phyloP scores from a whole-genome alignment of 352 stramenopile genomes.

The Globisporangium splendens region DNA sequence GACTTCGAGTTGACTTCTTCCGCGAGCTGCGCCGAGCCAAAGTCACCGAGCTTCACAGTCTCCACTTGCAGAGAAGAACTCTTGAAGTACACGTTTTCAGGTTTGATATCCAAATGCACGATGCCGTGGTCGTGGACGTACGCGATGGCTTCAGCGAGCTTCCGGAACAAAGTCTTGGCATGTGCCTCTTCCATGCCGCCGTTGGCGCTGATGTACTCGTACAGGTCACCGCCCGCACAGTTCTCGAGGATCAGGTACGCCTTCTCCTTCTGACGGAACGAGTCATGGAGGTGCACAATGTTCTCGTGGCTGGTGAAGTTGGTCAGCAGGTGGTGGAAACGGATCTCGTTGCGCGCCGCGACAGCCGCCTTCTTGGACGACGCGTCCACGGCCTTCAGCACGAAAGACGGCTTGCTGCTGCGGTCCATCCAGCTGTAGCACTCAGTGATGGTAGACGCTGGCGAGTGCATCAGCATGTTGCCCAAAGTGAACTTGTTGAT shows the following conservation, averaged over 20 bases:
- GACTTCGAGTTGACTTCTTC: conserved; percentile 34
- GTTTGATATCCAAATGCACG: conserved; percentile 79
- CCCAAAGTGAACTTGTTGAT: conserved; percentile 71
- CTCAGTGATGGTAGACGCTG: conserved; percentile 54
- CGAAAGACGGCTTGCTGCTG: conserved; percentile 43
- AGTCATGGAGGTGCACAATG: conserved; percentile 60
- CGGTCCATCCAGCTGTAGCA: conserved; percentile 64
- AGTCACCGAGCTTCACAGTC: conserved; percentile 68
- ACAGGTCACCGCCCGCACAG: conserved; percentile 59
- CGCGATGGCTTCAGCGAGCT: conserved; percentile 42
- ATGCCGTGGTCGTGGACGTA: conserved; percentile 59
- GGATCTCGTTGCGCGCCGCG: conserved; percentile 56
- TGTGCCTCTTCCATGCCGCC: conserved; percentile 43
- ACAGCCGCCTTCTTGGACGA: conserved; percentile 42
- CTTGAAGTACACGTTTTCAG: conserved; percentile 78
- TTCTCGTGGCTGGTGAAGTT: conserved; percentile 68
- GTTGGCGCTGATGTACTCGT: conserved; percentile 52
- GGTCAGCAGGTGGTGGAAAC: conserved; percentile 63
- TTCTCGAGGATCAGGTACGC: conserved; percentile 66
- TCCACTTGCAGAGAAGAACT: conserved; percentile 36
- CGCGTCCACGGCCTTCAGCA: conserved; percentile 64
- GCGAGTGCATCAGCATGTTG: conserved; percentile 48
- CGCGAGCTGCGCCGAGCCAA: conserved; percentile 52
- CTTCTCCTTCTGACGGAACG: conserved; percentile 57
- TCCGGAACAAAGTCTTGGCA: conserved; percentile 49